A percentile compares a stretch with the other conserved stretches of the same genome.
Evolutionary conservation across 805 yeast species (phyloP).

Genomic region (Wickerhamomyces bisporus): DNA sequence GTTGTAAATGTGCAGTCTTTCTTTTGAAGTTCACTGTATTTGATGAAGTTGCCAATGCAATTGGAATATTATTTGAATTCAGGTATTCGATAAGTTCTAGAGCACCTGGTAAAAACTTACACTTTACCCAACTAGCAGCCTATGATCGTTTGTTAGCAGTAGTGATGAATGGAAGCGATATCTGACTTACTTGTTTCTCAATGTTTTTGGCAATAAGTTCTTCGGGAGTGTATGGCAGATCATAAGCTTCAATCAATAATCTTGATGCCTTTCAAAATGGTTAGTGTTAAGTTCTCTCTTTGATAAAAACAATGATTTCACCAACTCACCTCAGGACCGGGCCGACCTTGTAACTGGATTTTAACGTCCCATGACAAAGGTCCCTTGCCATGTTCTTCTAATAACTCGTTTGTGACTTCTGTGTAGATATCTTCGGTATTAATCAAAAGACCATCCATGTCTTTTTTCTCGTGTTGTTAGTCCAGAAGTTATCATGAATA

Average conservation of each 20-base stretch:
- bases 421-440: conserved; percentile 94
- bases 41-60: conserved; percentile 91
- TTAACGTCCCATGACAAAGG: conserved; percentile 89
- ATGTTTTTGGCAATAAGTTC: conserved; percentile 52
- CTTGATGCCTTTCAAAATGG: conserved; percentile 60
- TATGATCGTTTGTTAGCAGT: no score
- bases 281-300: no score
- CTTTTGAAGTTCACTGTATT: conserved; percentile 50
- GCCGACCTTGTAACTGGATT: conserved; percentile 82
- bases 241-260: conserved; percentile 61
- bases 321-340: conserved; percentile 53
- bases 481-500: no score
- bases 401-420: conserved; percentile 59
- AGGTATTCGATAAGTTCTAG: conserved; percentile 56
- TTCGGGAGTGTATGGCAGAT: conserved; percentile 61
- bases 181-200: conserved; percentile 46
- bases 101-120: conserved; percentile 82
- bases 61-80: conserved; percentile 52
- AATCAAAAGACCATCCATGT: conserved; percentile 93
- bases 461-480: no score
- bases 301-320: no score
- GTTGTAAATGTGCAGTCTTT: conserved; percentile 66
- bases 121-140: conserved; percentile 50
- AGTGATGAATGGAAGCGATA: no score
- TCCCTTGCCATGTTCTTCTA: conserved; percentile 68